Conservation (phyloP, 805 yeast species). For the Starmera quercuum region DNA sequence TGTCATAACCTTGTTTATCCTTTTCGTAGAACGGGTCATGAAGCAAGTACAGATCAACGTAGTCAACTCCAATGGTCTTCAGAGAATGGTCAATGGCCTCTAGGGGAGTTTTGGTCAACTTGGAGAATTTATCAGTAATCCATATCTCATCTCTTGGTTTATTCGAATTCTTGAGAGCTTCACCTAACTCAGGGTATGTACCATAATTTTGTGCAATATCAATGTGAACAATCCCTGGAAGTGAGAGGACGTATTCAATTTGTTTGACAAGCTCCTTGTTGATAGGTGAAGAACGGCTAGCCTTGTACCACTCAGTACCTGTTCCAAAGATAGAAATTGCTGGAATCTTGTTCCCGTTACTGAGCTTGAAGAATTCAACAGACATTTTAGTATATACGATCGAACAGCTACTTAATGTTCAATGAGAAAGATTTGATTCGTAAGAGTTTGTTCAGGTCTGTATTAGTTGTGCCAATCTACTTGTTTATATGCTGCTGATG, state of each 20-base stretch:
- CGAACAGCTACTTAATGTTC: too few relatives aligned
- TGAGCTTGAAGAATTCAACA: neutral
- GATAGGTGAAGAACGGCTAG: conserved; percentile 18
- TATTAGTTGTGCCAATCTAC: too few relatives aligned
- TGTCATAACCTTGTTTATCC: conserved; percentile 28
- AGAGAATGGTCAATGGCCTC: conserved; percentile 32
- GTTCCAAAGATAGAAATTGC: conserved; percentile 48
- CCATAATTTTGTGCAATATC: conserved; percentile 54
- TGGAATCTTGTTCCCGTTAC: conserved; percentile 33
- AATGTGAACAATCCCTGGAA: conserved; percentile 45
- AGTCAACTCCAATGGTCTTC: conserved; percentile 31
- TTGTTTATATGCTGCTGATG: too few relatives aligned
- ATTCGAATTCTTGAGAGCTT: conserved; percentile 33
- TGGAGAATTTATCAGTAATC: conserved; percentile 46
- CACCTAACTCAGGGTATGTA: conserved; percentile 46
- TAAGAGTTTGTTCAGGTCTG: too few relatives aligned
- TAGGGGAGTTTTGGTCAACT: conserved; percentile 28
- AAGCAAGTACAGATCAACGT: conserved; percentile 45
- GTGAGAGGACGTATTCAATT: conserved; percentile 22
- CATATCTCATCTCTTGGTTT: conserved; percentile 42
- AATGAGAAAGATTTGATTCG: too few relatives aligned
- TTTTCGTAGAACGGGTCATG: conserved; percentile 35
- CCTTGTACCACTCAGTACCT: conserved; percentile 50
- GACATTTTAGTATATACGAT: too few relatives aligned
- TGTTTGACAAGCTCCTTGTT: conserved; percentile 25